Percentiles rank a stretch among this genome's conserved stretches.
These are phyloP conservation scores for Teratosphaeria destructans DNA, from an alignment of 2,329 filamentous ascomycete genomes.

Conservation along the genomic window DNA sequence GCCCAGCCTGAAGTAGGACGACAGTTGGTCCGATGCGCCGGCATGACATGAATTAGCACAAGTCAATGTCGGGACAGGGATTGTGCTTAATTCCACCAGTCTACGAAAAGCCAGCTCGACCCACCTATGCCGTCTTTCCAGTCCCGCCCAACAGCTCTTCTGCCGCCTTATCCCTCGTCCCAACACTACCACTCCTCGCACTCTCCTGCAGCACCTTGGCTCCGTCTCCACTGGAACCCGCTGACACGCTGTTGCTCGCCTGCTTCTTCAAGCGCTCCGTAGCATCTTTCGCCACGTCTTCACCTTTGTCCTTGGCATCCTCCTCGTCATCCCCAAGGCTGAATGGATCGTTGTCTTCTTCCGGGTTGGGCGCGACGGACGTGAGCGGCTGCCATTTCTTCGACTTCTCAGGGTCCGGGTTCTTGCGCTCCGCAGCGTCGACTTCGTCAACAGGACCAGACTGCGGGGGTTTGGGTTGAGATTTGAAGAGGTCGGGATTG, in stretches of 20 bases:
- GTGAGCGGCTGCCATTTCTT: constrained; percentile 98
- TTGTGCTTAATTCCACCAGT: no score
- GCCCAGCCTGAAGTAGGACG: no score
- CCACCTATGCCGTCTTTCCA: not conserved
- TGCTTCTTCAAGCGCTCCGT: constrained; percentile 41
- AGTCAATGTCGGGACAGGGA: no score
- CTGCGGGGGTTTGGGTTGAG: constrained; percentile 46
- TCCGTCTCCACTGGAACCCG: not conserved
- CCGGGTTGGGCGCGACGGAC: constrained; percentile 67
- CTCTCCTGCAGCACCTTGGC: constrained; percentile 25
- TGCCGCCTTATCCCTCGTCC: constrained; percentile 28
- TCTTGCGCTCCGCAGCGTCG: constrained; percentile 53
- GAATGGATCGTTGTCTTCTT: constrained; percentile 89
- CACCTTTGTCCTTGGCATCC: constrained; percentile 55
- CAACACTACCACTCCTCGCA: constrained; percentile 32
- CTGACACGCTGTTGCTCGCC: constrained; percentile 43
- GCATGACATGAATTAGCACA: no score
- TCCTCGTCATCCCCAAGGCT: constrained; percentile 94
- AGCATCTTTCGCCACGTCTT: constrained; percentile 47
- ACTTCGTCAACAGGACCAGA: constrained; percentile 68
- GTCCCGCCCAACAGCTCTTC: constrained; percentile 31
- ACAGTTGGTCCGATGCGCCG: no score
- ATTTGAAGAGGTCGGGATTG: constrained; percentile 73
- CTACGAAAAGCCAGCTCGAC: not conserved
- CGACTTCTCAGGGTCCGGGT: constrained; percentile 44